Percentiles rank a stretch among this genome's conserved stretches.
phyloP scores from a whole-genome alignment of 2,329 filamentous ascomycete species.

The Scedosporium aurantiacum region DNA sequence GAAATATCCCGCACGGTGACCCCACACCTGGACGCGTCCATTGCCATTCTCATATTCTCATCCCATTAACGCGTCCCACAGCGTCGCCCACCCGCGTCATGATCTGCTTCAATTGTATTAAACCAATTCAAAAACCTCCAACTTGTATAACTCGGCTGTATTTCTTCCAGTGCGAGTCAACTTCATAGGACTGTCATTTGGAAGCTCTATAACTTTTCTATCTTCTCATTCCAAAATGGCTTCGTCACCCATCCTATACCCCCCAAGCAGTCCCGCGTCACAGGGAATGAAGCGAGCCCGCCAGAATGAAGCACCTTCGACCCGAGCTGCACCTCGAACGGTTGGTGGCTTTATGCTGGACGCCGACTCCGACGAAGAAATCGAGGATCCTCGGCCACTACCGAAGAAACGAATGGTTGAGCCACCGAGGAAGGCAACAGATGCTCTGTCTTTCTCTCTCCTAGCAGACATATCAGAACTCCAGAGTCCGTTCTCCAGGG shows the following conservation, averaged over 20 bases:
- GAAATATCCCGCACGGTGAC: background rate
- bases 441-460: background rate
- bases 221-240: conserved; percentile 1
- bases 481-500: background rate
- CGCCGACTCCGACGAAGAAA: conserved; percentile 8
- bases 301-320: conserved; percentile 3
- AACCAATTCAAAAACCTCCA: too few relatives aligned
- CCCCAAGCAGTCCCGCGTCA: conserved; percentile 9
- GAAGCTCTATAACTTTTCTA: too few relatives aligned
- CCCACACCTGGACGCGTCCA: background rate
- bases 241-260: conserved; percentile 10
- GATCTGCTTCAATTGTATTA: background rate
- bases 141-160: too few relatives aligned
- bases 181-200: too few relatives aligned
- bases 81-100: background rate
- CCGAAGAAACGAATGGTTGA: conserved; percentile 3
- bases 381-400: background rate
- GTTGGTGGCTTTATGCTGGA: conserved; percentile 11
- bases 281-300: conserved; percentile 9
- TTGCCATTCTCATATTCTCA: too few relatives aligned
- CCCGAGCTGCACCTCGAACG: background rate
- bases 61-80: conserved; percentile 1
- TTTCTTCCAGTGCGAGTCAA: too few relatives aligned
- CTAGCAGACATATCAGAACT: background rate
- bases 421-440: background rate